Evolutionary conservation across 805 yeast species (phyloP), one percentile per base, ranked within the genome.

Genomic region (Candida gorgasii): DNA sequence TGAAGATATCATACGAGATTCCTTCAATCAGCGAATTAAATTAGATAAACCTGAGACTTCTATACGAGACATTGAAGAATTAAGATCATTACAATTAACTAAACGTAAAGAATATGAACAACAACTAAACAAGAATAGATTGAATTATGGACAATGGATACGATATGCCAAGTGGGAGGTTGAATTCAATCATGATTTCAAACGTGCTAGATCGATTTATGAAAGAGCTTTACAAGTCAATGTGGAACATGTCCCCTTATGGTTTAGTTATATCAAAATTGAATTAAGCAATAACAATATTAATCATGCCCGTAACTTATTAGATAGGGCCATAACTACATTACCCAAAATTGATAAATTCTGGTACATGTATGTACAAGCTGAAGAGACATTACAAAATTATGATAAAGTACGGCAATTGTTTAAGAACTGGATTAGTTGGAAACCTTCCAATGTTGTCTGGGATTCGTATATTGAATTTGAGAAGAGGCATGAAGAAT

Each of bases 91-190:
- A 45, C 97, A 89, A 58, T 73, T 84, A 18, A 69, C 89, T 18
- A 88, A 86, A 52, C 69, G 99, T 46, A 75, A 77, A 24, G 96
- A 87, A 51, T 92, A 72, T 58, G 98, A 93, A 63, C 82, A 82
- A 50, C 95, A 90, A n/a, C 65, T 93, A 40, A 79, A 93, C 52
- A 76, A 93, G 51, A 92, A 92, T 58, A 68, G 96, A 45, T 76
- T 84, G 26, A 89, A 89, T 55, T 73, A 78, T 54, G 84, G 88
- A 1, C 96, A 89, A 58, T 93, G 98, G 97, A 73, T 88, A 58
- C 71, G 97, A 43, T 93, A 92, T 61, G 98, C 97, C 0, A 78
- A 76, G 45, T 88, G 89, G 78, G 99, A 92, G 62, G 60, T 82
- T 3, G 85, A 84, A 4, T 62, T 66, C 45, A 92, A 87, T 52